Base-by-base conservation (phyloP, 2,329 filamentous ascomycete genomes). In the Scolecobasidium constrictum region DNA sequence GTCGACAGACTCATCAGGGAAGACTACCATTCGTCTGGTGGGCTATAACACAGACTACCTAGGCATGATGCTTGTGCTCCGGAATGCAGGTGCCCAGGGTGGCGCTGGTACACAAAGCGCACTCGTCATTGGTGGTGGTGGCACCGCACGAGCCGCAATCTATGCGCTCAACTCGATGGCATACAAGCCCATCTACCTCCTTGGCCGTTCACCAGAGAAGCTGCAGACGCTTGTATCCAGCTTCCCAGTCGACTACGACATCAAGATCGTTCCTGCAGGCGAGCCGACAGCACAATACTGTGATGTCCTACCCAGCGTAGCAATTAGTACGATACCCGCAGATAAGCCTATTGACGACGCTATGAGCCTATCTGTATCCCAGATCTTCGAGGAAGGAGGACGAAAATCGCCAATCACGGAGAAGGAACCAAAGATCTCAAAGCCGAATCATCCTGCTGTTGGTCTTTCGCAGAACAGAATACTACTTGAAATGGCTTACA, bases 21-120 rank as follows among this genome's bases (percentile, higher is more conserved):
- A 68, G 43, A 62, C 54, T 39, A 47, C 52, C 15, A 66, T 49
- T 35, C 73, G 69, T 3, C 75, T 96, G 3, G 61, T 84, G 13
- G 92, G 92, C 35, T 84, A 88, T 58, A 98, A 98, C 63, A 98
- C 92, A 11, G 92, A 98, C 66, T 98, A 87, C 83, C 75, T 78
- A 55, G 92, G 92, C 48, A 98, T 98, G 78, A 78, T 83, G 2
- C 77, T 83, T 51, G 81, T 85, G 3, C 73, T 98, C 16, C 77
- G 74, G 45, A 75, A 76, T 34, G 79, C 77, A 2, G 85, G 85
- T 5, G 68, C 83, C 31, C 64, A 65, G 47, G 60, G 63, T 48
- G 59, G 56, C 53, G 52, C 55, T 51, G 53, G 58, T 56, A 4
- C 53, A 53, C 48, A 52, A 13, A 53, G 58, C 3, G 90, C 77